Conservation (phyloP, 129 eudicot species). For the Tanacetum coccineum region DNA sequence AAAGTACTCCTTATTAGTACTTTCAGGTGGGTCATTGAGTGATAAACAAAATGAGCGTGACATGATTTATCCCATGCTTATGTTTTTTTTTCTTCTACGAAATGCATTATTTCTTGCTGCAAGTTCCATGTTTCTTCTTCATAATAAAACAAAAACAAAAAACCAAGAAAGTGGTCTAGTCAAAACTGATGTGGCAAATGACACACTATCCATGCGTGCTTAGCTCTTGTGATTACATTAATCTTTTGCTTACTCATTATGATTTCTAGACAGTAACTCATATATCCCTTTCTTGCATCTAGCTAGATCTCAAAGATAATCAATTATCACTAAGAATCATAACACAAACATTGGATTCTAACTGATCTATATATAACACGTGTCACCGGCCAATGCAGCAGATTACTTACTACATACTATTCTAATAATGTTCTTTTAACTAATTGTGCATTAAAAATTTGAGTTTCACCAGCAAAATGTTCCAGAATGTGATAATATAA, state of each 20-base stretch:
- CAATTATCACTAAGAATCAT: slow-evolving; percentile 17
- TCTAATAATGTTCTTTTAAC: slow-evolving; percentile 2
- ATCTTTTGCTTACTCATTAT: slow-evolving; percentile 10
- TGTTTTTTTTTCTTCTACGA: slow-evolving; percentile 6
- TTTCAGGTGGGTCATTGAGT: slow-evolving; percentile 7
- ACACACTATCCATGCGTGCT: slow-evolving; percentile 24
- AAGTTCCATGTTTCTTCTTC: slow-evolving; percentile 1
- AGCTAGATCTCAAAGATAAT: not conserved
- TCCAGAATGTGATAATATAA: slow-evolving; percentile 2
- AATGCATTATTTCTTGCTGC: slow-evolving; percentile 7
- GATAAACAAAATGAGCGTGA: slow-evolving; percentile 22
- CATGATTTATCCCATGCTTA: slow-evolving; percentile 33
- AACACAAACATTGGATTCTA: slow-evolving; percentile 4
- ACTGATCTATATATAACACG: slow-evolving; percentile 16
- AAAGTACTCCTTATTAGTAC: slow-evolving; percentile 11
- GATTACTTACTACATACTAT: slow-evolving; percentile 27
- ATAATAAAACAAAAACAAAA: not conserved
- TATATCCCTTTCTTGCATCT: not conserved
- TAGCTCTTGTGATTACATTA: slow-evolving; percentile 13
- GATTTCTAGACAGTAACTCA: slow-evolving; percentile 19
- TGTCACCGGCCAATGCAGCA: slow-evolving; percentile 29
- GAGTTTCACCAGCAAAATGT: not conserved
- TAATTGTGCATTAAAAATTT: not conserved
- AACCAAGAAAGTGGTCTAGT: not conserved
- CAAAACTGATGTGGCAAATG: slow-evolving; percentile 26